Evolutionary conservation across 495 filamentous ascomycete species (phyloP).

Genomic region (Aspergillus kassunensis): DNA sequence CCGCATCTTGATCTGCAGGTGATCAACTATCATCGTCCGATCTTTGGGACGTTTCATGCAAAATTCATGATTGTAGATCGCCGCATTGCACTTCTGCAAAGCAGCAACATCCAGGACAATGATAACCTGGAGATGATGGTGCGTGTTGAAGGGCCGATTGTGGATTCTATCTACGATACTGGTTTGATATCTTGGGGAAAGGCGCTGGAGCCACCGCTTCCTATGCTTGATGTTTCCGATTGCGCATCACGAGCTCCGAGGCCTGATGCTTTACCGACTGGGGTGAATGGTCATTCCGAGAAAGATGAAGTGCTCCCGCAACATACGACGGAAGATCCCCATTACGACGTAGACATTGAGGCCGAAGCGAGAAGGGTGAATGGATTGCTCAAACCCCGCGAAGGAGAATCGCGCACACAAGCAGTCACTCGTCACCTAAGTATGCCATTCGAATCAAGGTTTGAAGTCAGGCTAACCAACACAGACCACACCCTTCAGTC

Average conservation of each 20-base stretch:
- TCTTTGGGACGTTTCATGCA: constrained; percentile 71
- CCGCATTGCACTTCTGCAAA: constrained; percentile 61
- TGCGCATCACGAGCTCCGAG: constrained; percentile 37
- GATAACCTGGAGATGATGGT: constrained; percentile 78
- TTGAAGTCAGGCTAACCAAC: background rate
- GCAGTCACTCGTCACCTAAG: constrained; percentile 60
- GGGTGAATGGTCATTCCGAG: background rate
- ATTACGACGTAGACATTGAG: constrained; percentile 59
- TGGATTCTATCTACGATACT: constrained; percentile 70
- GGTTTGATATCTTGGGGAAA: constrained; percentile 69
- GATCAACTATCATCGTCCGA: constrained; percentile 67
- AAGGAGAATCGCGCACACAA: constrained; percentile 48
- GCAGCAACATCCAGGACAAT: constrained; percentile 77
- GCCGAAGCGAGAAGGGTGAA: constrained; percentile 59
- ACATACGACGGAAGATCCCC: constrained; percentile 53
- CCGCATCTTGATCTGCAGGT: constrained; percentile 69
- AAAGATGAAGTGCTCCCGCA: constrained; percentile 37
- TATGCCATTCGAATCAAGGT: constrained; percentile 16
- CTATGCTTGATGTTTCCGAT: constrained; percentile 49
- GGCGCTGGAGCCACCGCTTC: constrained; percentile 56
- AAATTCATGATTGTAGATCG: constrained; percentile 77
- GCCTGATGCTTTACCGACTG: constrained; percentile 15
- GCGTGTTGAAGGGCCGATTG: constrained; percentile 72
- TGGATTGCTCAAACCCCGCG: constrained; percentile 41
- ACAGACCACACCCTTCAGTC: constrained; percentile 53